phyloP scores from a whole-genome alignment of 2,329 filamentous ascomycete species.

The Akanthomyces muscarius region DNA sequence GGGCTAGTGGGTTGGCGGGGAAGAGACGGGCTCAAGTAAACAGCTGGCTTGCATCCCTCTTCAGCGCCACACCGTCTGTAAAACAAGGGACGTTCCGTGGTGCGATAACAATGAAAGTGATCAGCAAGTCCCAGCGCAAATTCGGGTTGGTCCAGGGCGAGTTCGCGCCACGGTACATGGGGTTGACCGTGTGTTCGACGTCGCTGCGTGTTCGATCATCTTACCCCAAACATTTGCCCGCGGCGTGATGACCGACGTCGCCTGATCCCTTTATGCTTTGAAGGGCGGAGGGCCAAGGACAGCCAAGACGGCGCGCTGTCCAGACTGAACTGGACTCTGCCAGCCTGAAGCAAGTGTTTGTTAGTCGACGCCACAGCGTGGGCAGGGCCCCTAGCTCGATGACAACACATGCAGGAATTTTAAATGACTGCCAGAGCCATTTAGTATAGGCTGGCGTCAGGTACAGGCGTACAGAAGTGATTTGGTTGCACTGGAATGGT shows the following conservation, averaged over 20 bases:
- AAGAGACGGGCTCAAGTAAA: background rate
- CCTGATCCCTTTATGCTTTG: background rate
- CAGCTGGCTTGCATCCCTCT: background rate
- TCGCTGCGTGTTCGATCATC: background rate
- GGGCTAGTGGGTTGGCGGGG: background rate
- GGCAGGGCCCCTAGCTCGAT: background rate
- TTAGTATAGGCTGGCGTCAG: background rate
- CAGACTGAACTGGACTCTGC: background rate
- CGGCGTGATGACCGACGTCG: too few species aligned
- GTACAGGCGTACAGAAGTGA: background rate
- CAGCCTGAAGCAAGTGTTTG: background rate
- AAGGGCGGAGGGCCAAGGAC: background rate
- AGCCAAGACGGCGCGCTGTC: background rate
- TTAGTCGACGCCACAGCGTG: background rate
- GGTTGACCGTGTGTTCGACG: background rate
- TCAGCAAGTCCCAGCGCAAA: background rate
- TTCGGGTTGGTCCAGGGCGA: background rate
- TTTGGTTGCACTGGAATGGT: background rate
- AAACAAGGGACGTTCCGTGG: background rate
- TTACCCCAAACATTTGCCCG: background rate
- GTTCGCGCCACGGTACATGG: background rate
- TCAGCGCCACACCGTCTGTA: background rate
- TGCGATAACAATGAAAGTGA: background rate
- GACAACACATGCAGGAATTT: background rate
- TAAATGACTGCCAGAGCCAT: background rate